Evolutionary conservation across 805 yeast genomes (phyloP).

Genomic region (Saccharomycopsis fibuligera): DNA sequence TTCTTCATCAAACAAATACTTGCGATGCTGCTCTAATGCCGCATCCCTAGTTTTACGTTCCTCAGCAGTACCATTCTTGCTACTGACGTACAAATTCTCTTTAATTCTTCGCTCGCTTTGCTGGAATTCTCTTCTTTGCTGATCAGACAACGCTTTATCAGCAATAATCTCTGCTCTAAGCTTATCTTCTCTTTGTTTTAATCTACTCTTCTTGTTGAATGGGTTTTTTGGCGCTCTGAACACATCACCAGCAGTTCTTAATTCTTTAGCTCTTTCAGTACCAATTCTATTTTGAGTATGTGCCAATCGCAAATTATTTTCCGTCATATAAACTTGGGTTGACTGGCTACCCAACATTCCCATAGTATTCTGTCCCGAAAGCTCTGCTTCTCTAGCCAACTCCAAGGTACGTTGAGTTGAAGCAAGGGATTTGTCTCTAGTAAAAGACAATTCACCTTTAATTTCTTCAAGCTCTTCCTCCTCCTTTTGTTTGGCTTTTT

Average conservation of each 20-base stretch:
- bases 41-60: constrained; percentile 32
- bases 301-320: constrained; percentile 67
- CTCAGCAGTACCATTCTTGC: constrained; percentile 29
- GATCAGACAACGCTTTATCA: constrained; percentile 57
- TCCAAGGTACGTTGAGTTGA: constrained; percentile 78
- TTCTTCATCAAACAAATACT: constrained; percentile 70
- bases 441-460: constrained; percentile 73
- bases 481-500: constrained; percentile 44
- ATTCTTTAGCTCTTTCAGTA: constrained; percentile 72
- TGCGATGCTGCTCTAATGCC: constrained; percentile 44
- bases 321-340: constrained; percentile 75
- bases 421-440: constrained; percentile 81
- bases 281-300: constrained; percentile 78
- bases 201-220: constrained; percentile 73
- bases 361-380: constrained; percentile 70
- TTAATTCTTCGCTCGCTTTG: constrained; percentile 65
- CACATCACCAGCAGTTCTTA: constrained; percentile 36
- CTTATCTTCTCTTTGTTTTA: constrained; percentile 65
- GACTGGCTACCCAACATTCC: constrained; percentile 94
- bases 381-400: constrained; percentile 66
- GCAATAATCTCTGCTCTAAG: constrained; percentile 55
- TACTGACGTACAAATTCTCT: constrained; percentile 46
- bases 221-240: constrained; percentile 52
- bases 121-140: constrained; percentile 51
- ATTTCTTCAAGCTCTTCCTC: constrained; percentile 88